Evolutionary conservation across 2,329 filamentous ascomycete genomes (phyloP).

Genomic region (Pseudocercospora ulei): DNA sequence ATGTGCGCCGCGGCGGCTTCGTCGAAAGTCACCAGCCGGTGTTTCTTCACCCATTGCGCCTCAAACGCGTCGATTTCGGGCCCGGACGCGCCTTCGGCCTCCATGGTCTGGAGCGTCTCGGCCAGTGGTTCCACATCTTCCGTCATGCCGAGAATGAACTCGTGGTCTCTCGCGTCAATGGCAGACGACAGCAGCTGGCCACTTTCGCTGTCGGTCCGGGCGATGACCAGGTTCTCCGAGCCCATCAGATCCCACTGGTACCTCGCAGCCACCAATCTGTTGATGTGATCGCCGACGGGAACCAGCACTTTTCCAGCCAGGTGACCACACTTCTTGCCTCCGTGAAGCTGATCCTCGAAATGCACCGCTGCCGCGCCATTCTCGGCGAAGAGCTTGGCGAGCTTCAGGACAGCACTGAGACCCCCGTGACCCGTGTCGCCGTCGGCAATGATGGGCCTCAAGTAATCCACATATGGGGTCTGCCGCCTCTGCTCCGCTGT

Average conservation of each 20-base stretch:
- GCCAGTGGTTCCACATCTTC: slow-evolving; percentile 72
- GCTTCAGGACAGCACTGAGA: slow-evolving; percentile 82
- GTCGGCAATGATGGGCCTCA: slow-evolving; percentile 90
- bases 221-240: slow-evolving; percentile 85
- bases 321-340: slow-evolving; percentile 97
- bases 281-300: slow-evolving; percentile 90
- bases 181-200: slow-evolving; percentile 82
- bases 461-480: slow-evolving; percentile 80
- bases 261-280: slow-evolving; percentile 77
- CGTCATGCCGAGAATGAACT: slow-evolving; percentile 84
- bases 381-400: slow-evolving; percentile 95
- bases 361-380: slow-evolving; percentile 93
- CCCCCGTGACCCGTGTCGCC: slow-evolving; percentile 93
- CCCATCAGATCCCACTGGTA: slow-evolving; percentile 99
- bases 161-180: slow-evolving; percentile 88
- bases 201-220: slow-evolving; percentile 89
- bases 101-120: slow-evolving; percentile 84
- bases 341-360: slow-evolving; percentile 95
- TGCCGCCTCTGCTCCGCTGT: slow-evolving; percentile 59
- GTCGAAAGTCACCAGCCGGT: slow-evolving; percentile 81
- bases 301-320: slow-evolving; percentile 93
- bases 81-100: slow-evolving; percentile 64
- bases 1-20: slow-evolving; percentile 50
- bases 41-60: slow-evolving; percentile 74
- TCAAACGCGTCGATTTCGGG: slow-evolving; percentile 79